A percentile compares a stretch with the other conserved stretches of the same genome.
These are phyloP conservation scores for Erysimum cheiri DNA, from an alignment of 441 rosid genomes.

Conservation along the genomic window DNA sequence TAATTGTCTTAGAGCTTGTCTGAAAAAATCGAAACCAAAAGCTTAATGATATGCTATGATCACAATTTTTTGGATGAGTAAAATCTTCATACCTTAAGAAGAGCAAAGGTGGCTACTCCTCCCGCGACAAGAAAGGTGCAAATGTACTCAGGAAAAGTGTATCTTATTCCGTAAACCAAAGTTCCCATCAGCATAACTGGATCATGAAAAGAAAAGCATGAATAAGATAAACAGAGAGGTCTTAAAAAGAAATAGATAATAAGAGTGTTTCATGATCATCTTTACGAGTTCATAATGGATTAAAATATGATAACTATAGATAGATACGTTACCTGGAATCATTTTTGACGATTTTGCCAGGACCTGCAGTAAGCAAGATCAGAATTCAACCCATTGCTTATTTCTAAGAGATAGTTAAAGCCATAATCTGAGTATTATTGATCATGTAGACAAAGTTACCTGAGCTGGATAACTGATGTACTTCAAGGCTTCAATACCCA, in stretches of 20 bases:
- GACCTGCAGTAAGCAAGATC: slow-evolving; percentile 58
- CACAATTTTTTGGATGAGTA: background rate
- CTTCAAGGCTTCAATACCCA: slow-evolving; percentile 97
- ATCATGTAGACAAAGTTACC: slow-evolving; percentile 51
- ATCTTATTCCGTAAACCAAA: slow-evolving; percentile 84
- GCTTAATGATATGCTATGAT: background rate
- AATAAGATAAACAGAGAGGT: background rate
- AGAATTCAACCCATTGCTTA: background rate
- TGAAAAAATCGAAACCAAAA: slow-evolving; percentile 38
- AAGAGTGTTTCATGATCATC: slow-evolving; percentile 1
- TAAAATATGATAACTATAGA: background rate
- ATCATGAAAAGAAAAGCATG: slow-evolving; percentile 9
- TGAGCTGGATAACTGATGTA: slow-evolving; percentile 98
- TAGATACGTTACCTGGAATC: slow-evolving; percentile 77
- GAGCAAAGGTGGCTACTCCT: slow-evolving; percentile 89
- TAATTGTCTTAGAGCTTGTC: slow-evolving; percentile 92
- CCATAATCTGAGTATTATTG: background rate
- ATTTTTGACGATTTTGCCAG: slow-evolving; percentile 94
- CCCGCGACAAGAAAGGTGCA: slow-evolving; percentile 92
- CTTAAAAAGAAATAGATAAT: background rate
- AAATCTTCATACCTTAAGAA: slow-evolving; percentile 67
- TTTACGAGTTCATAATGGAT: background rate
- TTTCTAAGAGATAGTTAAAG: background rate
- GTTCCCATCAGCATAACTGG: slow-evolving; percentile 96
- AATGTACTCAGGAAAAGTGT: slow-evolving; percentile 79